phyloP scores from a whole-genome alignment of 148 eudicot species.

The Cornus florida region DNA sequence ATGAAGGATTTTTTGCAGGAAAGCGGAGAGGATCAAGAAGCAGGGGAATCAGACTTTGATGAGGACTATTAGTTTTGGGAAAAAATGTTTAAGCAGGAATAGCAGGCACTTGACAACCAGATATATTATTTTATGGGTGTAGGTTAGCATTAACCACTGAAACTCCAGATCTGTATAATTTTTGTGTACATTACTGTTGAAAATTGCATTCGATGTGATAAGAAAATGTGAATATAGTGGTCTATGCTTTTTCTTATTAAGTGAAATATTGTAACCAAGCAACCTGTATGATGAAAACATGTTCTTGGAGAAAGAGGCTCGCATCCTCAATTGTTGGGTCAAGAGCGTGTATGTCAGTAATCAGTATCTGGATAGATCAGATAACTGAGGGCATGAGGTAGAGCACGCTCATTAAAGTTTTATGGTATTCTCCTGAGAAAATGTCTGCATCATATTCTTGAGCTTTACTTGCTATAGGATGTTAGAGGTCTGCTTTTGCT shows the following conservation, averaged over 20 bases:
- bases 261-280: background rate
- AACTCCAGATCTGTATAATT: slow-evolving; percentile 6
- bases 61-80: slow-evolving; percentile 7
- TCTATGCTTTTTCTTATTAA: background rate
- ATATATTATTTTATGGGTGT: background rate
- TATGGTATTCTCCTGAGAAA: too few species aligned
- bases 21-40: slow-evolving; percentile 51
- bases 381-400: too few species aligned
- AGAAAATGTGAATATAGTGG: background rate
- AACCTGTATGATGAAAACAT: background rate
- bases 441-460: too few species aligned
- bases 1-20: slow-evolving; percentile 41
- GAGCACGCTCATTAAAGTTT: too few species aligned
- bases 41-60: slow-evolving; percentile 55
- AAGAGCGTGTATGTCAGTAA: too few species aligned
- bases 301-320: too few species aligned
- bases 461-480: too few species aligned
- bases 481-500: too few species aligned
- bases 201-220: background rate
- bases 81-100: background rate
- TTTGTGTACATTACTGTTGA: slow-evolving; percentile 10
- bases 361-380: too few species aligned
- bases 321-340: too few species aligned
- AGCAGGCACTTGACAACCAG: background rate
- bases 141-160: background rate